Conservation (phyloP, 2,329 filamentous ascomycete species). For the Stachybotrys chlorohalonatus region DNA sequence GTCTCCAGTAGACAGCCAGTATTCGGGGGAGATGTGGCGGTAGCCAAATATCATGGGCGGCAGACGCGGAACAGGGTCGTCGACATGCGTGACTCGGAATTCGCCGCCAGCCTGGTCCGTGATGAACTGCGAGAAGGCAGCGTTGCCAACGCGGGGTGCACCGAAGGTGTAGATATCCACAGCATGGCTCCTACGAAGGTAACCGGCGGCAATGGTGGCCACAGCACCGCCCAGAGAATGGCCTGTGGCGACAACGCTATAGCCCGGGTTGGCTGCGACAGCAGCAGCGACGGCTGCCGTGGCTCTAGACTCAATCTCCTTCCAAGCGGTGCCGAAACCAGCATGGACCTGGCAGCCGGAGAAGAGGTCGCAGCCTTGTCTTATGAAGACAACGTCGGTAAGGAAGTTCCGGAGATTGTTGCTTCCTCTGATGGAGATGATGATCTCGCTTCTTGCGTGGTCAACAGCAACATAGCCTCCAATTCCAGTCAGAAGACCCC, state of each 20-base stretch:
- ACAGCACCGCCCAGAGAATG: constrained; percentile 62
- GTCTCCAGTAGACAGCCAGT: constrained; percentile 42
- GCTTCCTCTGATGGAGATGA: constrained; percentile 52
- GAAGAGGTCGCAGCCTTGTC: constrained; percentile 16
- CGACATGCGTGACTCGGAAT: constrained; percentile 57
- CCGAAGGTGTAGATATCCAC: constrained; percentile 58
- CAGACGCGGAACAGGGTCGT: constrained; percentile 60
- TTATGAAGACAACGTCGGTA: constrained; percentile 34
- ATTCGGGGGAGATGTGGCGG: constrained; percentile 61
- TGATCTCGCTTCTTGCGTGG: constrained; percentile 38
- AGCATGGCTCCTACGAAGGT: constrained; percentile 40
- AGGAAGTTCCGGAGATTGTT: constrained; percentile 52
- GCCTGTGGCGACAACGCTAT: constrained; percentile 49
- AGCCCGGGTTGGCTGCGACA: constrained; percentile 36
- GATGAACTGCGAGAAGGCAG: constrained; percentile 43
- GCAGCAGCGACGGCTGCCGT: constrained; percentile 34
- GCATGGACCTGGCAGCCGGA: constrained; percentile 41
- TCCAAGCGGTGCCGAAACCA: constrained; percentile 53
- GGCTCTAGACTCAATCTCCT: constrained; percentile 36
- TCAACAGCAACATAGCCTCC: constrained; percentile 45
- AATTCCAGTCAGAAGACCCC: constrained; percentile 32
- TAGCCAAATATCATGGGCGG: constrained; percentile 53
- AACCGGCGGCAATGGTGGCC: constrained; percentile 48
- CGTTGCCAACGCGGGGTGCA: constrained; percentile 55
- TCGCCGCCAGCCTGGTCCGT: constrained; percentile 40